These are phyloP conservation scores for Priceomyces haplophilus DNA, from an alignment of 805 yeast genomes.

Conservation along the genomic window DNA sequence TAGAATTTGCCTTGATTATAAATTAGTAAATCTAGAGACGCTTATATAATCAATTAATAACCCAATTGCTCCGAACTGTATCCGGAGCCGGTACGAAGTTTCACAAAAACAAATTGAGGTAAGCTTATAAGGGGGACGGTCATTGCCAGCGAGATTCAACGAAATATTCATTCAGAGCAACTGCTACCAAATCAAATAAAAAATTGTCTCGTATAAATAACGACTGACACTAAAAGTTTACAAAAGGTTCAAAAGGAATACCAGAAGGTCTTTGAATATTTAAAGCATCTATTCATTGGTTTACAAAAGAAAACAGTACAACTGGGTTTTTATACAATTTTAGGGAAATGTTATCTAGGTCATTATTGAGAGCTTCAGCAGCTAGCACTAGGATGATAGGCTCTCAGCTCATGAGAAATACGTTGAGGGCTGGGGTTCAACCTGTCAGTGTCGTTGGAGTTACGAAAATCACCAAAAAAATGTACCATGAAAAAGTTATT, in stretches of 20 bases:
- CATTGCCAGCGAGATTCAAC: background rate
- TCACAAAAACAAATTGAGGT: background rate
- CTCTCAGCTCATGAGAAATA: slow-evolving; percentile 5
- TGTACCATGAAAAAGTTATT: slow-evolving; percentile 89
- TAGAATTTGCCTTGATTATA: too few species aligned
- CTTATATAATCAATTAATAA: too few species aligned
- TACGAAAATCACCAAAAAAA: slow-evolving; percentile 20
- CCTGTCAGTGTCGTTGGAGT: slow-evolving; percentile 7
- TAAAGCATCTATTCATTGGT: too few species aligned
- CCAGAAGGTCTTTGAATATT: too few species aligned
- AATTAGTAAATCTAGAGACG: too few species aligned
- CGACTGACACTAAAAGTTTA: too few species aligned
- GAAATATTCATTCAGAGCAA: too few species aligned
- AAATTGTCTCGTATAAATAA: too few species aligned
- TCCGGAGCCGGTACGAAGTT: slow-evolving; percentile 3
- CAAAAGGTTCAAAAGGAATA: too few species aligned
- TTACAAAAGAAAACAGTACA: too few species aligned
- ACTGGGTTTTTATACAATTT: too few species aligned
- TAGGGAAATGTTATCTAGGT: slow-evolving; percentile 24
- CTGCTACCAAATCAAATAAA: too few species aligned
- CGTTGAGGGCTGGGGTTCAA: slow-evolving; percentile 4
- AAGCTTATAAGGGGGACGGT: background rate
- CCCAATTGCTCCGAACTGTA: background rate
- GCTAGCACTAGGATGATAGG: slow-evolving; percentile 8
- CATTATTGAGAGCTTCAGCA: slow-evolving; percentile 16